These are phyloP conservation scores for Pyrenophora seminiperda DNA, from an alignment of 2,329 filamentous ascomycete species.

Conservation along the genomic window DNA sequence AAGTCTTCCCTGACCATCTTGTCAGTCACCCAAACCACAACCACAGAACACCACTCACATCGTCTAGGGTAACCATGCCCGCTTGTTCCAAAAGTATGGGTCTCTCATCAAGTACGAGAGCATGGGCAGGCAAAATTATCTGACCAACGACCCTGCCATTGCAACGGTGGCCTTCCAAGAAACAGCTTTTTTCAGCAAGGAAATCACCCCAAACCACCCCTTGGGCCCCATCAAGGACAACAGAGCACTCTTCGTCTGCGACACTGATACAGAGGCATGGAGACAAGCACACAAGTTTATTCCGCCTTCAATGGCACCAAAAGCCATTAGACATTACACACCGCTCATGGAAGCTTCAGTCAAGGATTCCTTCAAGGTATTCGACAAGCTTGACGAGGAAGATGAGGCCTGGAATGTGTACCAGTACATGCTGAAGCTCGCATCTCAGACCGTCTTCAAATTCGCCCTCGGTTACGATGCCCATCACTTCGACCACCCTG, in stretches of 20 bases:
- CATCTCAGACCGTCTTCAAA: conserved; percentile 15
- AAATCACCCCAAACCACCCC: conserved; percentile 15
- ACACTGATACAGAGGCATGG: conserved; percentile 19
- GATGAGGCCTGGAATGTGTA: conserved; percentile 23
- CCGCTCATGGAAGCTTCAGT: conserved; percentile 17
- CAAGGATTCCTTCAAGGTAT: conserved; percentile 21
- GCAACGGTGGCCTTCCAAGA: conserved; percentile 18
- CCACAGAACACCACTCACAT: neutral
- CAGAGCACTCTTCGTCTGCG: conserved; percentile 14
- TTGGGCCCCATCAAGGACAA: conserved; percentile 17
- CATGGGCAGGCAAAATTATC: conserved; percentile 13
- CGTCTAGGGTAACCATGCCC: conserved; percentile 17
- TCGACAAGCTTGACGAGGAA: conserved; percentile 21
- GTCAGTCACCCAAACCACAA: conserved; percentile 3
- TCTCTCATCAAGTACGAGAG: conserved; percentile 17
- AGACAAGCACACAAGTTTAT: conserved; percentile 19
- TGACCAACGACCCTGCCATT: conserved; percentile 20
- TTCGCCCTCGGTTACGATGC: conserved; percentile 17
- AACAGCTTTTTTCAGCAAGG: conserved; percentile 19
- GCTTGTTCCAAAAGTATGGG: conserved; percentile 19
- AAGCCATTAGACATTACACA: conserved; percentile 20
- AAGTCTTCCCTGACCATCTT: conserved; percentile 22
- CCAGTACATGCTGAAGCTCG: conserved; percentile 24
- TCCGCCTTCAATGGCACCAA: conserved; percentile 18
- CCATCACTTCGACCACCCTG: conserved; percentile 16